Conservation (phyloP, 2,329 filamentous ascomycete species). For the Thyridium curvatum region DNA sequence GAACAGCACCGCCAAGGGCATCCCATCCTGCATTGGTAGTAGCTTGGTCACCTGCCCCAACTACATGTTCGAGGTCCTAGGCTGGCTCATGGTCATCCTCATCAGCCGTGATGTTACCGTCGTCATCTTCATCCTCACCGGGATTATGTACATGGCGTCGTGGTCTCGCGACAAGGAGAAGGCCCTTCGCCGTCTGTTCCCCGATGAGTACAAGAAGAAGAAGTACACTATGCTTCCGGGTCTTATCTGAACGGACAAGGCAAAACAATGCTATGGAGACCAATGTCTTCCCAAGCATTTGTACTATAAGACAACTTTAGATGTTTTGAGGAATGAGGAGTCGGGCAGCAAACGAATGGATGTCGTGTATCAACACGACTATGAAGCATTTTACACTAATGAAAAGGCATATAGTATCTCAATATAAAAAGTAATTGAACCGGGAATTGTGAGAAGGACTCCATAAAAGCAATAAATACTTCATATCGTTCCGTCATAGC, state of each 20-base stretch:
- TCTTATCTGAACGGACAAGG: conserved; percentile 47
- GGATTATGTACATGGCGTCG: conserved; percentile 69
- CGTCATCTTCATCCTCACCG: conserved; percentile 67
- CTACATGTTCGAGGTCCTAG: conserved; percentile 87
- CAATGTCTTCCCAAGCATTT: background rate
- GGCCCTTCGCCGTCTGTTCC: conserved; percentile 84
- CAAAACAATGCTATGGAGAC: background rate
- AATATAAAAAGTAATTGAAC: too few relatives aligned
- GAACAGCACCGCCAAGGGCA: conserved; percentile 80
- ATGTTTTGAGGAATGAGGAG: too few relatives aligned
- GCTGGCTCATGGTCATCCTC: conserved; percentile 79
- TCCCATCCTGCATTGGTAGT: conserved; percentile 82
- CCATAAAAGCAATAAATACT: too few relatives aligned
- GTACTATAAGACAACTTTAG: too few relatives aligned
- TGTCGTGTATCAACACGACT: too few relatives aligned
- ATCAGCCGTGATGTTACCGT: conserved; percentile 76
- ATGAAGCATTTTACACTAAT: too few relatives aligned
- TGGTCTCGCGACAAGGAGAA: conserved; percentile 94
- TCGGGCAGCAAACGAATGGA: too few relatives aligned
- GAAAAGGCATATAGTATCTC: too few relatives aligned
- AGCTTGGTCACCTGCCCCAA: conserved; percentile 88
- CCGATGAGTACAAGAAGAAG: conserved; percentile 94
- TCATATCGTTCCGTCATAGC: conserved; percentile 31
- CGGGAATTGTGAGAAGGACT: too few relatives aligned
- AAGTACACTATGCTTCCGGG: conserved; percentile 75